Evolutionary conservation across 192 early-diverging fungal genomes (phyloP).

Genomic region (Coemansia sp.): DNA sequence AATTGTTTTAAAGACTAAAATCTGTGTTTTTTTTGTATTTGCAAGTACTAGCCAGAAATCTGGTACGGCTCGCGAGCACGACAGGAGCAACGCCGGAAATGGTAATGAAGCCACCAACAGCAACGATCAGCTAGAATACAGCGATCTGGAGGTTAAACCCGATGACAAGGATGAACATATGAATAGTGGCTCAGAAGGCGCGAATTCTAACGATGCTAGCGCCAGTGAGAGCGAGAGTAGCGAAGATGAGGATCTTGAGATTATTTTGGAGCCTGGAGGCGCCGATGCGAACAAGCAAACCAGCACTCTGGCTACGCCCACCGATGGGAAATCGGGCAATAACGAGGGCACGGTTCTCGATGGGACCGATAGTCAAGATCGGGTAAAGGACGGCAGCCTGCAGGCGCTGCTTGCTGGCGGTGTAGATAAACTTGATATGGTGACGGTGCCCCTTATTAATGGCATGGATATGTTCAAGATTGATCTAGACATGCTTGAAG

Average conservation of each 20-base stretch:
- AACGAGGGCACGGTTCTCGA: conserved; percentile 3
- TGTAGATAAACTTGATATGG: conserved; percentile 39
- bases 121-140: not conserved
- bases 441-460: conserved; percentile 57
- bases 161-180: not conserved
- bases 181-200: not conserved
- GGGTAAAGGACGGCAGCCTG: conserved; percentile 6
- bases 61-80: not conserved
- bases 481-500: conserved; percentile 89
- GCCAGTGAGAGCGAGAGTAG: conserved; percentile 8
- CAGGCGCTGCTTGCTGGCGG: conserved; percentile 36
- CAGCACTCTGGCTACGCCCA: not conserved
- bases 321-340: not conserved
- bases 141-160: not conserved
- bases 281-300: conserved; percentile 11
- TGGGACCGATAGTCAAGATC: not conserved
- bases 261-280: conserved; percentile 46
- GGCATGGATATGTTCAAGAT: conserved; percentile 84
- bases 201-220: conserved; percentile 3
- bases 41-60: not conserved
- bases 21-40: not conserved
- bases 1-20: not conserved
- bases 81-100: not conserved
- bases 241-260: conserved; percentile 42
- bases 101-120: not conserved